Evolutionary conservation across 1,284 basidiomycete species (phyloP).

Genomic region (Ceratobasidium sp.): DNA sequence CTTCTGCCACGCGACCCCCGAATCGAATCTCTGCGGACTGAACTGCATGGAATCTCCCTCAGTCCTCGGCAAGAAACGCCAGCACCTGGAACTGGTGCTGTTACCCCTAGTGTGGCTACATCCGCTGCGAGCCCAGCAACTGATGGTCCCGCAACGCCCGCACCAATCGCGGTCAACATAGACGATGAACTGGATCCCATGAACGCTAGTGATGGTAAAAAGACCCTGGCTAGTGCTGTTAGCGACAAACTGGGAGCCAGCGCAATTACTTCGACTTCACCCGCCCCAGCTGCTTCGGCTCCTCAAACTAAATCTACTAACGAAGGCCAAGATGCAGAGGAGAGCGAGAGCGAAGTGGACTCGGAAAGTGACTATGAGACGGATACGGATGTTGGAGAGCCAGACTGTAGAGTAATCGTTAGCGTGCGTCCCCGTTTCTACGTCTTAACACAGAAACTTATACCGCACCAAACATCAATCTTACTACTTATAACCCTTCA

Average conservation of each 20-base stretch:
- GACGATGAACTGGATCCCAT: conserved; percentile 37
- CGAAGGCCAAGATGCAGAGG: conserved; percentile 48
- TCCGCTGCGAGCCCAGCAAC: conserved; percentile 36
- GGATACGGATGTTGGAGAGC: conserved; percentile 70
- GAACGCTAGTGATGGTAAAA: conserved; percentile 14
- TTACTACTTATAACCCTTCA: not conserved
- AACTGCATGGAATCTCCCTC: conserved; percentile 20
- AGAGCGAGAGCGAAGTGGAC: conserved; percentile 51
- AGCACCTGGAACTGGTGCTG: conserved; percentile 28
- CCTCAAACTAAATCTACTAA: conserved; percentile 1
- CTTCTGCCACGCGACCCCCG: conserved; percentile 28
- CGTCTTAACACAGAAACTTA: not conserved
- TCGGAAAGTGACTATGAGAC: conserved; percentile 50
- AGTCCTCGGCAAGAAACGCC: conserved; percentile 12
- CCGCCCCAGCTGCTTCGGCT: not conserved
- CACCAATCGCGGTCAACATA: conserved; percentile 44
- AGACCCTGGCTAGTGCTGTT: not conserved
- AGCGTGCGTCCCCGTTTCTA: conserved; percentile 71
- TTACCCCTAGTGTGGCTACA: conserved; percentile 26
- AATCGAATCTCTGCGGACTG: conserved; percentile 40
- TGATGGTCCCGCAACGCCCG: conserved; percentile 41
- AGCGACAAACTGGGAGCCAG: not conserved
- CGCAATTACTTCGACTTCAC: conserved; percentile 5
- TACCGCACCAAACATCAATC: too few species aligned
- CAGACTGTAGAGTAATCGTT: conserved; percentile 90